A percentile compares a stretch with the other conserved stretches of the same genome.
Evolutionary conservation across 306 rosid genomes (phyloP).

Genomic region (Acacia crassicarpa): DNA sequence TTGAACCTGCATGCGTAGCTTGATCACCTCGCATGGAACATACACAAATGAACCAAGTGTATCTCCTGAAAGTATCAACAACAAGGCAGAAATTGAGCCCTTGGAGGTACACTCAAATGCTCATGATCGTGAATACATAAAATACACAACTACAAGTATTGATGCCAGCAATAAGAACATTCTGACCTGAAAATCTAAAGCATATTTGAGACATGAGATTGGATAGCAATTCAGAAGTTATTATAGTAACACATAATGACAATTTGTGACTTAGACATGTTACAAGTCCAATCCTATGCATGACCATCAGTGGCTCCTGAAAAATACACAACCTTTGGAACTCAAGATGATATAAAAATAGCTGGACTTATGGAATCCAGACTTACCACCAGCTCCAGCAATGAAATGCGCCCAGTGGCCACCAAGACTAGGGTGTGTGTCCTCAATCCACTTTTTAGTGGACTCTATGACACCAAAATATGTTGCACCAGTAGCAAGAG

Average conservation of each 20-base stretch:
- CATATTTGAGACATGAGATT: background rate
- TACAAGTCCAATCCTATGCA: conserved; percentile 10
- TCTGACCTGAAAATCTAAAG: conserved; percentile 7
- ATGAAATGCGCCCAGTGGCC: conserved; percentile 95
- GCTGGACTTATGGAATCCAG: conserved; percentile 24
- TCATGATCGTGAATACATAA: background rate
- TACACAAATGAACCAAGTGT: conserved; percentile 89
- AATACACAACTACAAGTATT: conserved; percentile 21
- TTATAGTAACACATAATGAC: conserved; percentile 5
- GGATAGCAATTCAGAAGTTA: conserved; percentile 1
- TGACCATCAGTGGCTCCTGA: background rate
- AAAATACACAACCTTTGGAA: conserved; percentile 29
- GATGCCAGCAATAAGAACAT: conserved; percentile 9
- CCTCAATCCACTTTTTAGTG: conserved; percentile 90
- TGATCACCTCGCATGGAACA: conserved; percentile 96
- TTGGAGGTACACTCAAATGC: conserved; percentile 24
- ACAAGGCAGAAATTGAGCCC: conserved; percentile 28
- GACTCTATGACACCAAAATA: conserved; percentile 92
- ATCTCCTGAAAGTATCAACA: conserved; percentile 67
- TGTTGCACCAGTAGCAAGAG: conserved; percentile 96
- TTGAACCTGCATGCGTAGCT: conserved; percentile 95
- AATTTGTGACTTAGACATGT: conserved; percentile 14
- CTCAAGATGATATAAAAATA: conserved; percentile 13
- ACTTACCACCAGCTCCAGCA: conserved; percentile 91
- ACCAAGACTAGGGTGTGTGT: conserved; percentile 71